phyloP scores from a whole-genome alignment of 768 basidiomycete species.

The Austroboletus eburneus region DNA sequence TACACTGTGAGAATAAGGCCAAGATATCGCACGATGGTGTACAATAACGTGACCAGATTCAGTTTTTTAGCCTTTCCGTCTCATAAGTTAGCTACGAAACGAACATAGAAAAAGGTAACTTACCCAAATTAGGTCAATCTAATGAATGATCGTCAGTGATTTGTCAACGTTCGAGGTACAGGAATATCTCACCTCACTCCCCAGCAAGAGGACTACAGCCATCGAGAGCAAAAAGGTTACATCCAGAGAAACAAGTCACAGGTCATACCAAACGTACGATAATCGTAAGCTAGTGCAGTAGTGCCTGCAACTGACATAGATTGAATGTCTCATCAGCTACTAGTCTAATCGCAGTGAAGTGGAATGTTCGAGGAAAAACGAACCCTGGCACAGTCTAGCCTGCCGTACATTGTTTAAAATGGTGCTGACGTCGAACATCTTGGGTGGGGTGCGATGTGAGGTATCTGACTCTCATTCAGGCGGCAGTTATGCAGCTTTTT shows the following conservation, averaged over 20 bases:
- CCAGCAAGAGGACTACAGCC: constrained; percentile 10
- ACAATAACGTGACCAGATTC: constrained; percentile 16
- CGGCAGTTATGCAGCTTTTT: too few relatives aligned
- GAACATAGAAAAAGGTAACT: neutral
- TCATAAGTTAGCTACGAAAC: neutral
- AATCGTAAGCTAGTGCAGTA: constrained; percentile 14
- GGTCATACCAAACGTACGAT: constrained; percentile 2
- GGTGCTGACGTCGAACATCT: too few relatives aligned
- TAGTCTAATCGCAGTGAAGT: too few relatives aligned
- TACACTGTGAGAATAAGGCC: constrained; percentile 14
- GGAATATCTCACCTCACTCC: constrained; percentile 6
- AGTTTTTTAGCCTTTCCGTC: constrained; percentile 13
- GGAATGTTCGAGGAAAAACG: too few relatives aligned
- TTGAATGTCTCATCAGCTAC: too few relatives aligned
- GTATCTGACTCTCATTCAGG: too few relatives aligned
- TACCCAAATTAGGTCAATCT: constrained; percentile 22
- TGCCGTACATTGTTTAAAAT: too few relatives aligned
- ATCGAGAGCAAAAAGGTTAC: too few relatives aligned
- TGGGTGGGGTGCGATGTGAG: too few relatives aligned
- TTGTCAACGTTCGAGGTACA: neutral
- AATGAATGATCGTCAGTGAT: neutral
- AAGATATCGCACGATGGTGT: constrained; percentile 18
- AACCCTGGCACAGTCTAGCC: too few relatives aligned
- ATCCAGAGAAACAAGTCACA: neutral
- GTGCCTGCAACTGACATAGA: constrained; percentile 6